Conservation (phyloP, 148 eudicot genomes). For the Chenopodium berlandieri region DNA sequence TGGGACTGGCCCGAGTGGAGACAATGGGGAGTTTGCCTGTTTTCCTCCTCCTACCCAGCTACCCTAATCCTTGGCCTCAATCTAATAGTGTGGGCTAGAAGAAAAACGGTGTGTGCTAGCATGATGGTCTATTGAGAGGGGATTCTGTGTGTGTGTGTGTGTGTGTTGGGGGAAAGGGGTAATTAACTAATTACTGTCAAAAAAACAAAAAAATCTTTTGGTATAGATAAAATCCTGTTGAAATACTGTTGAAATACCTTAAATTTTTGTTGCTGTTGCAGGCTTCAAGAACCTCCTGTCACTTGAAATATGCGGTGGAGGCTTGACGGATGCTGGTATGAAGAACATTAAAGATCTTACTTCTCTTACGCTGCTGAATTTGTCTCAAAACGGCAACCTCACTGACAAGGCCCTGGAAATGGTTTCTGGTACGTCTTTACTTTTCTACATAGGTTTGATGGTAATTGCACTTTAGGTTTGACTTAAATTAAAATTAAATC, state of each 20-base stretch:
- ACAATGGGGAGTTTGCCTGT: background rate
- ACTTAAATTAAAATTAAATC: background rate
- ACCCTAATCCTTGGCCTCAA: background rate
- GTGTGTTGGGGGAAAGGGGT: too few species aligned
- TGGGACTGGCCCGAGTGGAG: background rate
- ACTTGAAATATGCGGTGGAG: slow-evolving; percentile 91
- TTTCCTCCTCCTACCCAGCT: background rate
- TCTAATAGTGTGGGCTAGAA: background rate
- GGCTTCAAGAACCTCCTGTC: slow-evolving; percentile 83
- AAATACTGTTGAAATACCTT: background rate
- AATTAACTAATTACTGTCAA: too few species aligned
- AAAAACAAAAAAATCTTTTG: too few species aligned
- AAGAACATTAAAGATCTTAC: slow-evolving; percentile 82
- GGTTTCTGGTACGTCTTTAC: slow-evolving; percentile 56
- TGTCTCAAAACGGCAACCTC: slow-evolving; percentile 72
- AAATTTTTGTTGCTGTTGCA: slow-evolving; percentile 20
- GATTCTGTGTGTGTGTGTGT: too few species aligned
- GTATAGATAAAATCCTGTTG: background rate
- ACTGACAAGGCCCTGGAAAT: slow-evolving; percentile 79
- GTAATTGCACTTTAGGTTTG: background rate
- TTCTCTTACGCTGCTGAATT: slow-evolving; percentile 71
- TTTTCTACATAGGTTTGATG: background rate
- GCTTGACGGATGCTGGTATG: slow-evolving; percentile 88
- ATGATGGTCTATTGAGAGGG: background rate
- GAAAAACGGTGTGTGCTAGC: background rate